Base-by-base conservation (phyloP, 1,284 basidiomycete genomes). In the Puccinia horiana region DNA sequence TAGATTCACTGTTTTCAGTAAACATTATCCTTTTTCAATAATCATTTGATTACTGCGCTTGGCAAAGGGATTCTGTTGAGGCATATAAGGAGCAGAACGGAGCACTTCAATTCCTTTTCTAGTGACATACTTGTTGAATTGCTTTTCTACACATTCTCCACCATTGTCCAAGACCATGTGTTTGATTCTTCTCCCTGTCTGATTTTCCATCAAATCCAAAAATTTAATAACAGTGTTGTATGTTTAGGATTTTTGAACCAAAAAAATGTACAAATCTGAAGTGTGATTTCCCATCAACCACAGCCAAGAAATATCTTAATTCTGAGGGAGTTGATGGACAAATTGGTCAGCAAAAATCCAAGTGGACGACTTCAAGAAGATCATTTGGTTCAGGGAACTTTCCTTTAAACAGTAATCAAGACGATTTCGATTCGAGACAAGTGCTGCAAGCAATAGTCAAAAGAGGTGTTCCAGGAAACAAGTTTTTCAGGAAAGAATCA, bases 261-360 rank as follows among this genome's bases (percentile, higher is more conserved):
- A 74, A 47, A 54, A 74, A 54, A 12, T 29, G 47, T 12, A 56
- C 49, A 56, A 52, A 56, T 26, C 47, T 26, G 26, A 52, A 52
- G 14, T 29, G 20, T n/a, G 23, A 52, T 42, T 74, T 47, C 26
- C 72, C 72, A 35, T 74, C 23, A 14, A 74, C 35, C 18, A 74
- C 11, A n/a, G n/a, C 29, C 4, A 74, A 35, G n/a, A 74, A 52
- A n/a, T 74, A 74, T 11, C 11, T 26, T 29, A 20, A 47, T 35
- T 49, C 29, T 14, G 40, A 29, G 14, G 40, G 26, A 32, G 49
- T 47, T 29, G 42, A 12, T 16, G 72, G 72, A 29, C 12, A 29
- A 29, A 74, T 74, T 47, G 72, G 72, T 12, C 72, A 44, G 35
- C 72, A 74, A 32, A 74, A 54, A n/a, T 74, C 72, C 9, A 54